Conservation (phyloP, 371 early-diverging fungal genomes). For the Umbelopsis sp. region DNA sequence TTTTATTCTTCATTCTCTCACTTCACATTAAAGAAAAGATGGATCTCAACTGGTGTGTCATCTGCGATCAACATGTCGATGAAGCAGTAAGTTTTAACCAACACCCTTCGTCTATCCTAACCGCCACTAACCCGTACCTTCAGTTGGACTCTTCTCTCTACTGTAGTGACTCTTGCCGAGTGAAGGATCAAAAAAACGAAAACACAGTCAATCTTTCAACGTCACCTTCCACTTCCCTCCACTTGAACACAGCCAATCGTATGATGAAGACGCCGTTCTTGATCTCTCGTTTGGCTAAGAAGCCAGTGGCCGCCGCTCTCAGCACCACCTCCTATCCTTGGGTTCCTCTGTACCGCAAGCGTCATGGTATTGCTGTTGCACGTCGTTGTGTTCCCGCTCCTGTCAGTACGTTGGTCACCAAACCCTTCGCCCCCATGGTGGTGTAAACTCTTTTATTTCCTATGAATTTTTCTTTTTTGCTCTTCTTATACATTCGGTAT, state of each 20-base stretch:
- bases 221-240: constrained; percentile 10
- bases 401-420: constrained; percentile 27
- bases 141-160: constrained; percentile 35
- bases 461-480: not conserved
- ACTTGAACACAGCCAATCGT: constrained; percentile 12
- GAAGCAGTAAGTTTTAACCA: constrained; percentile 24
- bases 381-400: constrained; percentile 41
- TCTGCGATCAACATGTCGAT: constrained; percentile 37
- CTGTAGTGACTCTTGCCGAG: constrained; percentile 35
- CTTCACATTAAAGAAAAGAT: constrained; percentile 17
- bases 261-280: constrained; percentile 9
- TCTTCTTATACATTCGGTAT: constrained; percentile 9
- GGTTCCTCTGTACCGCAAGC: constrained; percentile 36
- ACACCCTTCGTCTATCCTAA: constrained; percentile 8
- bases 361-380: constrained; percentile 35
- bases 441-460: not conserved
- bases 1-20: constrained; percentile 8
- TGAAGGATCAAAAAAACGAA: constrained; percentile 37
- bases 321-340: constrained; percentile 33
- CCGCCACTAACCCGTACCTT: not conserved
- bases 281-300: constrained; percentile 25
- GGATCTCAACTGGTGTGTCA: constrained; percentile 38
- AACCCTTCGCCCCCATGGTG: constrained; percentile 25
- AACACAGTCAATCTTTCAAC: constrained; percentile 19
- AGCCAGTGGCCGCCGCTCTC: constrained; percentile 29